Evolutionary conservation across 163 green algal genomes (phyloP).

Genomic region (Scenedesmus sp.): DNA sequence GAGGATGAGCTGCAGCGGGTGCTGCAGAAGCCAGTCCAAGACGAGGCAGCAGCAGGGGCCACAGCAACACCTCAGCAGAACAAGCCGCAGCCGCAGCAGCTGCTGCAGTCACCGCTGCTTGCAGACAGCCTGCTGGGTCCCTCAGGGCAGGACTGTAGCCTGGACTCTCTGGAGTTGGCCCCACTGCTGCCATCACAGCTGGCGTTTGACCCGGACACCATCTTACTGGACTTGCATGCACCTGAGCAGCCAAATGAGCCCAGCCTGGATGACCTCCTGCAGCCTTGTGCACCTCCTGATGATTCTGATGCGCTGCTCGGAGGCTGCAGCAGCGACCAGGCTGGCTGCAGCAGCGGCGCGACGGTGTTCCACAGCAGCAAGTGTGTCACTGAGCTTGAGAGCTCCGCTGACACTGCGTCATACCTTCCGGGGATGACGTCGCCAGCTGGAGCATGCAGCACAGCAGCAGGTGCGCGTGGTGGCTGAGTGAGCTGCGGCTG

Average conservation of each 20-base stretch:
- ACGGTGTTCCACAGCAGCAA: slow-evolving; percentile 9
- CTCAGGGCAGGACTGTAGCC: neutral
- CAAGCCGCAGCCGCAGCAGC: neutral
- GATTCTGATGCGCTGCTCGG: neutral
- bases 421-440: neutral
- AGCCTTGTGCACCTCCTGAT: neutral
- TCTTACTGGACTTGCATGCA: neutral
- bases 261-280: slow-evolving; percentile 20
- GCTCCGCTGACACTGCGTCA: slow-evolving; percentile 26
- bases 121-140: neutral
- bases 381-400: slow-evolving; percentile 19
- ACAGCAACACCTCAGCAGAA: neutral
- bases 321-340: slow-evolving; percentile 19
- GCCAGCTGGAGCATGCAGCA: neutral
- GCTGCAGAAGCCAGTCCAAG: neutral
- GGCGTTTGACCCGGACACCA: neutral
- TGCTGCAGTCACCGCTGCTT: neutral
- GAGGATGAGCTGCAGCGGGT: slow-evolving; percentile 5
- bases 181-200: slow-evolving; percentile 1
- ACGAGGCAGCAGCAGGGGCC: neutral
- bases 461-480: slow-evolving; percentile 1
- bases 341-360: neutral
- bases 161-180: neutral
- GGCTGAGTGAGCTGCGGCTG: neutral
- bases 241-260: neutral